phyloP scores from a whole-genome alignment of 2,329 filamentous ascomycete genomes.

The Colletotrichum sp. region DNA sequence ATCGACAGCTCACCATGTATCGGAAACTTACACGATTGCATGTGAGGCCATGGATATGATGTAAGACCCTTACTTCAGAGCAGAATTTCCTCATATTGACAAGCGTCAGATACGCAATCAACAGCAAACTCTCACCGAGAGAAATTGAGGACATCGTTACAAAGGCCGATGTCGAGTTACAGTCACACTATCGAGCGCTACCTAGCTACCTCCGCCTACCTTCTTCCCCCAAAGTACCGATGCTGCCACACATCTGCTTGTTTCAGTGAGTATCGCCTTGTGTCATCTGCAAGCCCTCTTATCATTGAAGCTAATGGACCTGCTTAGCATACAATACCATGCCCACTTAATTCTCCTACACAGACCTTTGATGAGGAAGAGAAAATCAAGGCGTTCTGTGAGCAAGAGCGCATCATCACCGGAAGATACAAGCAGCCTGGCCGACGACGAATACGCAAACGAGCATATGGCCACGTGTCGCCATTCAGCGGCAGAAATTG shows the following conservation, averaged over 20 bases:
- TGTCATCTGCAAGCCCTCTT: no score
- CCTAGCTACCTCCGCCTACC: slow-evolving; percentile 22
- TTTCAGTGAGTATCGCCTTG: no score
- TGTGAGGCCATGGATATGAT: slow-evolving; percentile 25
- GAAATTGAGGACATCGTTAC: slow-evolving; percentile 20
- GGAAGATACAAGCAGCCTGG: background rate
- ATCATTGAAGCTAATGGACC: no score
- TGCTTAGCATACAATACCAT: slow-evolving; percentile 29
- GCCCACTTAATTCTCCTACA: slow-evolving; percentile 25
- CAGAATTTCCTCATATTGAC: background rate
- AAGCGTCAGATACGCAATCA: background rate
- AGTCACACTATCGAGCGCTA: slow-evolving; percentile 19
- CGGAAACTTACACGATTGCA: slow-evolving; percentile 21
- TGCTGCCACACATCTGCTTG: slow-evolving; percentile 27
- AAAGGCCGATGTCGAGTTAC: slow-evolving; percentile 21
- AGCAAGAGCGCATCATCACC: background rate
- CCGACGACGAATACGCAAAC: background rate
- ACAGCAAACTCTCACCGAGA: background rate
- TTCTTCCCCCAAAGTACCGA: slow-evolving; percentile 7
- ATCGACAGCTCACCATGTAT: slow-evolving; percentile 19
- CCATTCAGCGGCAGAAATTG: slow-evolving; percentile 24
- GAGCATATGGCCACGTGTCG: slow-evolving; percentile 24
- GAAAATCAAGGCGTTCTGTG: background rate
- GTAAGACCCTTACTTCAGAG: background rate
- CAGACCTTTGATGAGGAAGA: slow-evolving; percentile 20